Evolutionary conservation across 768 basidiomycete genomes (phyloP), one percentile per base, ranked within the genome.

Genomic region (Mycena olivaceomarginata): DNA sequence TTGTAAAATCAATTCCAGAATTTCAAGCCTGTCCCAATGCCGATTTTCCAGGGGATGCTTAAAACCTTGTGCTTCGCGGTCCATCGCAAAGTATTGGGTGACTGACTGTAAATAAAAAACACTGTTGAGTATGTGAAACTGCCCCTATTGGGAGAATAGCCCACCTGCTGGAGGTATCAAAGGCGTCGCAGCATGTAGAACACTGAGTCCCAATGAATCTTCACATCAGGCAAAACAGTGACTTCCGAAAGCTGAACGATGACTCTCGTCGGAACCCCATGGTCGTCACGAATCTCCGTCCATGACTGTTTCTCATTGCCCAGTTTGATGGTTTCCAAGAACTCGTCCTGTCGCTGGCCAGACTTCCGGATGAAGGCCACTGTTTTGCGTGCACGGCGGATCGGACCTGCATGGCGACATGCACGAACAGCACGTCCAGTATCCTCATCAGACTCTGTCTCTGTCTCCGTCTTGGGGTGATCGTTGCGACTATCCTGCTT

Each of bases 151-250:
- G 10, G 11, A 62, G 31, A 31, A 31, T 31, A 31, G 31, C 45
- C 39, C 60, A 71, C 70, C 70, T 62, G 43, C 31, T 41, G 59
- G 12, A 71, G 46, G 37, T 71, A 71, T 62, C 60, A 43, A 40
- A 71, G 70, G 18, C 60, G 70, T 13, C 70, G 70, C 5, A 63
- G 60, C 70, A 71, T 71, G 48, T 62, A 62, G 22, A 48, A 63
- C 40, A 71, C 70, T 8, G 70, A 71, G 59, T 70, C 69, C 59
- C 69, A 70, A 11, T 57, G 57, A 18, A 57, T 70, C 40, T 51
- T 70, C 22, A 71, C 70, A 71, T 71, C 60, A 18, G 60, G 70
- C 8, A 71, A 31, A 25, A 71, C 57, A 46, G 69, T 70, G 11
- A 70, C 69, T 13, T 31, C 31, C 57, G 4, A 40, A 43, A 59